Evolutionary conservation across 2,329 filamentous ascomycete genomes (phyloP).

Genomic region (Paramyrothecium roridum): DNA sequence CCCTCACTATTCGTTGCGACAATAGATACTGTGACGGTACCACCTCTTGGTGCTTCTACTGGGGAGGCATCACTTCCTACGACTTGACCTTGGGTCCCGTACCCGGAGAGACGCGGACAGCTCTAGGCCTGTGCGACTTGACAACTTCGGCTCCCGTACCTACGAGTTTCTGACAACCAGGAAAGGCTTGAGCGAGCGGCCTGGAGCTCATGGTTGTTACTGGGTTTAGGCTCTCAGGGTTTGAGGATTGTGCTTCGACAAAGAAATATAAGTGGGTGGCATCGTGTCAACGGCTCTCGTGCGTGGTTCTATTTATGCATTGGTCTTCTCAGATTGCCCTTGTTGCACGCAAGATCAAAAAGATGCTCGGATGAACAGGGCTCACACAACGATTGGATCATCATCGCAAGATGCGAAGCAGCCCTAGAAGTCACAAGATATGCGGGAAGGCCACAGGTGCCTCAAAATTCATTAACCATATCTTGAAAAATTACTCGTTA

Average conservation of each 20-base stretch:
- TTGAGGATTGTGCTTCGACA: too few relatives aligned
- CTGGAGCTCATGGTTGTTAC: not conserved
- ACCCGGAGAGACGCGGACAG: constrained; percentile 31
- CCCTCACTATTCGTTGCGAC: constrained; percentile 23
- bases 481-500: not conserved
- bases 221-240: not conserved
- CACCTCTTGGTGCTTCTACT: constrained; percentile 35
- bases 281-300: too few relatives aligned
- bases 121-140: constrained; percentile 23
- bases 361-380: too few relatives aligned
- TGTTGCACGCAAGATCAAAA: too few relatives aligned
- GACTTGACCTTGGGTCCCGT: constrained; percentile 26
- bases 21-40: constrained; percentile 30
- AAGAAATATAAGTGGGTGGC: too few relatives aligned
- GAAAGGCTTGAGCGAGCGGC: not conserved
- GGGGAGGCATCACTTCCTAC: constrained; percentile 32
- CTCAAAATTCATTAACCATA: too few relatives aligned
- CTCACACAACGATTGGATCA: too few relatives aligned
- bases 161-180: not conserved
- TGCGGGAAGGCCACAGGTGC: too few relatives aligned
- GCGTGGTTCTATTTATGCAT: too few relatives aligned
- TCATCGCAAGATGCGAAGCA: too few relatives aligned
- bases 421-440: not conserved
- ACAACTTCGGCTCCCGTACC: not conserved
- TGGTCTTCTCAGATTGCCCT: too few relatives aligned